These are phyloP conservation scores for Leccinum holopus DNA, from an alignment of 1,284 basidiomycete species.

Conservation along the genomic window DNA sequence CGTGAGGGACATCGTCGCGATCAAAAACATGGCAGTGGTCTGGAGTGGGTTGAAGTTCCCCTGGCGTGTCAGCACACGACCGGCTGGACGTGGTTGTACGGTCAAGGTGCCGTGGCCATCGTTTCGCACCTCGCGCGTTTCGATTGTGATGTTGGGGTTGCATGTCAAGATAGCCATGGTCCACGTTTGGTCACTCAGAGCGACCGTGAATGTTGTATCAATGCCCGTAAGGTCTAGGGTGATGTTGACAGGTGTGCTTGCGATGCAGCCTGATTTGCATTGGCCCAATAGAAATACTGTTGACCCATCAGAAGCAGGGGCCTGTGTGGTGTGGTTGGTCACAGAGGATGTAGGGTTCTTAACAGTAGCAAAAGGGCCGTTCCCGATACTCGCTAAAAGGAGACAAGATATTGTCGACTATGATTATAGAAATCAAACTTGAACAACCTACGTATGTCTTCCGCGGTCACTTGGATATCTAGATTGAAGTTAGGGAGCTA, in stretches of 20 bases:
- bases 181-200: slow-evolving; percentile 18
- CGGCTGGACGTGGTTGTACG: slow-evolving; percentile 22
- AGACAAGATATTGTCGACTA: not conserved
- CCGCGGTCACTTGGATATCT: slow-evolving; percentile 14
- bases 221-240: slow-evolving; percentile 17
- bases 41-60: slow-evolving; percentile 28
- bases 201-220: slow-evolving; percentile 16
- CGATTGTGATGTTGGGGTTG: slow-evolving; percentile 24
- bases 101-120: slow-evolving; percentile 18
- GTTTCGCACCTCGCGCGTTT: slow-evolving; percentile 31
- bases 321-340: slow-evolving; percentile 26
- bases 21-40: slow-evolving; percentile 21
- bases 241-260: not conserved
- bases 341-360: slow-evolving; percentile 12
- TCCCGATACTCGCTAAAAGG: not conserved
- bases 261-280: slow-evolving; percentile 22
- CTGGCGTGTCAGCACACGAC: slow-evolving; percentile 16
- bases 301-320: slow-evolving; percentile 21
- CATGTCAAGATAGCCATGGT: slow-evolving; percentile 25
- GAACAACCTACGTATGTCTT: slow-evolving; percentile 13
- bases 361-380: slow-evolving; percentile 9
- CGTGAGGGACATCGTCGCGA: slow-evolving; percentile 16
- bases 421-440: not conserved
- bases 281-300: slow-evolving; percentile 23
- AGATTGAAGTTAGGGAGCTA: slow-evolving; percentile 21